Evolutionary conservation across 192 early-diverging fungal species (phyloP).

Genomic region (Blastocladiella britannica): DNA sequence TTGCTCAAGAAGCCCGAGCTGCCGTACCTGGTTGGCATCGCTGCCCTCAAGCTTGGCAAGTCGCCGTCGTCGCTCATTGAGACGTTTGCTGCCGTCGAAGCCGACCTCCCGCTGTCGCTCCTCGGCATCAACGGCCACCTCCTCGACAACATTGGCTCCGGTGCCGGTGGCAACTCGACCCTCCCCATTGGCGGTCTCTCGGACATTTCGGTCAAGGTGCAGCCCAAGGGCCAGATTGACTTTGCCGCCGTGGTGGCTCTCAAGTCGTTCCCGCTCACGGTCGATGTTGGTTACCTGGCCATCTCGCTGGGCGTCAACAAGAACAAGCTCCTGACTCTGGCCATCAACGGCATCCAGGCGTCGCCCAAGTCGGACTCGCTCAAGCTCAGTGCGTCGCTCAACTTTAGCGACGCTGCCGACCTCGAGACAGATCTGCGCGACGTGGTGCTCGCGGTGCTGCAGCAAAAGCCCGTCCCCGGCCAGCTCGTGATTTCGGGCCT

Average conservation of each 20-base stretch:
- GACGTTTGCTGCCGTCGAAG: background rate
- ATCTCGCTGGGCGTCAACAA: background rate
- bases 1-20: background rate
- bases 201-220: background rate
- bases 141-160: background rate
- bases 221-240: background rate
- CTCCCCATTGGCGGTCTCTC: background rate
- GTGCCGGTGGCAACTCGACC: background rate
- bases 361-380: background rate
- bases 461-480: background rate
- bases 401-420: background rate
- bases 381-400: background rate
- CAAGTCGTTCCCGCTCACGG: background rate
- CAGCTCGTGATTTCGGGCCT: background rate
- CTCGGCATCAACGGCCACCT: background rate
- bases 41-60: background rate
- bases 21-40: background rate
- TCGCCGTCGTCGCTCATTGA: background rate
- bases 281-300: background rate
- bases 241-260: background rate
- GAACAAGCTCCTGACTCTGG: background rate
- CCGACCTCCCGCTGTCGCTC: background rate
- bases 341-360: background rate
- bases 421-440: background rate
- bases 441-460: background rate